Conservation (phyloP, 495 filamentous ascomycete species). For the Aspergillus kassunensis region DNA sequence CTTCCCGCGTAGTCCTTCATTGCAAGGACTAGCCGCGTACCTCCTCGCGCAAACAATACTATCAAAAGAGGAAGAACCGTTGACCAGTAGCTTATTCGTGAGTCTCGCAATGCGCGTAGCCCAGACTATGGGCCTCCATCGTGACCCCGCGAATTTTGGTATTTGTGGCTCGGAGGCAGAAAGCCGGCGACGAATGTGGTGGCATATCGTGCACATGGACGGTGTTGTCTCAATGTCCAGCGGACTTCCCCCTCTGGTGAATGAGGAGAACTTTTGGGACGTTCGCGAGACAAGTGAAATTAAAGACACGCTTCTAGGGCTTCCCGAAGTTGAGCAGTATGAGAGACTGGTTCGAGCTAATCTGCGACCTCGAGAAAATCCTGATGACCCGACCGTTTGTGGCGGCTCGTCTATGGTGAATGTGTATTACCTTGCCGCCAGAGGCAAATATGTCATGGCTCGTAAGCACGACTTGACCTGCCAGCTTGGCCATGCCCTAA, state of each 20-base stretch:
- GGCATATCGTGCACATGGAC: conserved; percentile 68
- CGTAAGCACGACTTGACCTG: conserved; percentile 25
- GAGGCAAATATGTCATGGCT: conserved; percentile 47
- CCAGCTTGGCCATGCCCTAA: conserved; percentile 7
- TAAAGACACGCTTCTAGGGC: conserved; percentile 43
- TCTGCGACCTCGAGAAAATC: conserved; percentile 37
- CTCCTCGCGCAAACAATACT: conserved; percentile 45
- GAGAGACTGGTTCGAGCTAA: conserved; percentile 28
- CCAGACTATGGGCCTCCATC: conserved; percentile 69
- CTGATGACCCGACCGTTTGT: conserved; percentile 42
- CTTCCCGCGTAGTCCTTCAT: conserved; percentile 44
- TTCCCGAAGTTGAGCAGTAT: conserved; percentile 37
- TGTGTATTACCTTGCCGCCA: conserved; percentile 43
- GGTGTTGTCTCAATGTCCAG: conserved; percentile 47
- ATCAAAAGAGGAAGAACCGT: conserved; percentile 45
- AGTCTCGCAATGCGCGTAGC: conserved; percentile 62
- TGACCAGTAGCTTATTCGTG: conserved; percentile 46
- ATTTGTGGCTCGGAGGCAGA: conserved; percentile 65
- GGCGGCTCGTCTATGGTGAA: conserved; percentile 46
- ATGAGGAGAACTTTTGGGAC: conserved; percentile 47
- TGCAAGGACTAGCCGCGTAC: conserved; percentile 43
- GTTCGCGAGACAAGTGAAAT: conserved; percentile 43
- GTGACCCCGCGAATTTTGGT: conserved; percentile 62
- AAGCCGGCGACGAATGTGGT: conserved; percentile 67
- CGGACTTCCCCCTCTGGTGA: conserved; percentile 41